phyloP scores from a whole-genome alignment of 1,284 basidiomycete species.

The Ganoderma lucidum region DNA sequence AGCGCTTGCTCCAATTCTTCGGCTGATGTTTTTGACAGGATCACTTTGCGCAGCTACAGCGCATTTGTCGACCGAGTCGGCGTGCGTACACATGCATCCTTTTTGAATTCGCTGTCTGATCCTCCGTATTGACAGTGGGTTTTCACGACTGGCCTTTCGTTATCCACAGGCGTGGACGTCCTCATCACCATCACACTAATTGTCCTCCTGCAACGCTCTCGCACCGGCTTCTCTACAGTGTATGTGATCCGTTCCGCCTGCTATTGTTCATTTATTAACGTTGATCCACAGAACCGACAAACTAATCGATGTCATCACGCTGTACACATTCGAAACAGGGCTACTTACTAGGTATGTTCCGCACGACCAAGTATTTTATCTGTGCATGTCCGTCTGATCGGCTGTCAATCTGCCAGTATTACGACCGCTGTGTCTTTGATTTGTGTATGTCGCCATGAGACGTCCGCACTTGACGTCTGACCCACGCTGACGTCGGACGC shows the following conservation, averaged over 20 bases:
- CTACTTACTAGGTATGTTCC: constrained; percentile 53
- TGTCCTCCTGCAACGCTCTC: constrained; percentile 52
- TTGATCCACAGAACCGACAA: constrained; percentile 49
- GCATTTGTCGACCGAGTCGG: constrained; percentile 34
- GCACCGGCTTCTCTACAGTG: constrained; percentile 51
- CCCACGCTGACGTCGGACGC: neutral
- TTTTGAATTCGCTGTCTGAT: constrained; percentile 9
- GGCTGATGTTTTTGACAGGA: constrained; percentile 37
- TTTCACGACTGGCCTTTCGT: constrained; percentile 60
- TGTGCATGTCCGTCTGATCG: constrained; percentile 15
- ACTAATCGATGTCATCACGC: constrained; percentile 55
- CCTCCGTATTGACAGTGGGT: constrained; percentile 52
- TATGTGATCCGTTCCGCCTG: constrained; percentile 30
- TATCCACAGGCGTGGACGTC: constrained; percentile 60
- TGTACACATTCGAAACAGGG: constrained; percentile 63
- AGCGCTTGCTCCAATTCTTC: neutral
- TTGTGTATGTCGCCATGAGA: constrained; percentile 48
- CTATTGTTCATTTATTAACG: neutral
- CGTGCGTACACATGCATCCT: constrained; percentile 21
- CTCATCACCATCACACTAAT: constrained; percentile 58
- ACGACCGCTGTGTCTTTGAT: constrained; percentile 56
- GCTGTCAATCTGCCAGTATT: constrained; percentile 41
- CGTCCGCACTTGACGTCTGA: constrained; percentile 12
- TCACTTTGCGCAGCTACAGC: constrained; percentile 43
- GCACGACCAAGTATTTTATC: neutral